A percentile compares a stretch with the other conserved stretches of the same genome.
Evolutionary conservation across 352 stramenopile species (phyloP).

Genomic region (Nothophytophthora sp.): DNA sequence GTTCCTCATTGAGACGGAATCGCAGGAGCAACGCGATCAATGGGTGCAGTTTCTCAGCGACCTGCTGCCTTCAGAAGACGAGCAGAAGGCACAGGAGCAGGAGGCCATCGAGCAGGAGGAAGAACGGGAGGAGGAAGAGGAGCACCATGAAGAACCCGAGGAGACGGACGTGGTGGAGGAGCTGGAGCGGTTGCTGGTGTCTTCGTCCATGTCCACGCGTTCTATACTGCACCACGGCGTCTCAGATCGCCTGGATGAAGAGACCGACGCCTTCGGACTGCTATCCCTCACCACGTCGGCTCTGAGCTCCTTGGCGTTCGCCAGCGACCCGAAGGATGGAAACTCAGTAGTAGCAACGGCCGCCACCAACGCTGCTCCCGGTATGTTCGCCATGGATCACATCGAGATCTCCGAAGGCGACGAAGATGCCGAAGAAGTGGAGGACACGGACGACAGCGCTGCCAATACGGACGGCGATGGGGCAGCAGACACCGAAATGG

Average conservation of each 20-base stretch:
- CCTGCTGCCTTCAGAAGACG: conserved; percentile 7
- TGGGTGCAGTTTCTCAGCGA: conserved; percentile 28
- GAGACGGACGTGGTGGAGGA: conserved; percentile 23
- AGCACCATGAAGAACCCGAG: conserved; percentile 9
- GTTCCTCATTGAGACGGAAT: conserved; percentile 30
- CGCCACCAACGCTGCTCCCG: conserved; percentile 21
- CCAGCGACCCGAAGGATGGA: not conserved
- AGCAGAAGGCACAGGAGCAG: not conserved
- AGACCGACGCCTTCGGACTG: conserved; percentile 45
- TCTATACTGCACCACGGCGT: conserved; percentile 39
- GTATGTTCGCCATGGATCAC: conserved; percentile 51
- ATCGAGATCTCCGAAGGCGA: conserved; percentile 36
- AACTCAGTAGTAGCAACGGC: not conserved
- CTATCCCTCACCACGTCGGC: conserved; percentile 51
- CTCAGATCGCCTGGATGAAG: conserved; percentile 39
- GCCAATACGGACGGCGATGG: conserved; percentile 17
- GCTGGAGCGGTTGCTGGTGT: conserved; percentile 15
- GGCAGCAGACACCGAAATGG: conserved; percentile 17
- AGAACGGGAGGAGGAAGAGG: not conserved
- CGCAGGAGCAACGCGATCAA: conserved; percentile 26
- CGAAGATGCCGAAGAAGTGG: conserved; percentile 23
- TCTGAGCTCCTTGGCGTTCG: conserved; percentile 26
- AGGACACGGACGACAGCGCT: conserved; percentile 24
- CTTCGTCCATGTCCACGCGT: conserved; percentile 25
- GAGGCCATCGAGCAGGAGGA: conserved; percentile 2